Percentiles rank a stretch among this genome's conserved stretches.
Evolutionary conservation across 306 rosid genomes (phyloP).

Genomic region (Alnus glutinosa): DNA sequence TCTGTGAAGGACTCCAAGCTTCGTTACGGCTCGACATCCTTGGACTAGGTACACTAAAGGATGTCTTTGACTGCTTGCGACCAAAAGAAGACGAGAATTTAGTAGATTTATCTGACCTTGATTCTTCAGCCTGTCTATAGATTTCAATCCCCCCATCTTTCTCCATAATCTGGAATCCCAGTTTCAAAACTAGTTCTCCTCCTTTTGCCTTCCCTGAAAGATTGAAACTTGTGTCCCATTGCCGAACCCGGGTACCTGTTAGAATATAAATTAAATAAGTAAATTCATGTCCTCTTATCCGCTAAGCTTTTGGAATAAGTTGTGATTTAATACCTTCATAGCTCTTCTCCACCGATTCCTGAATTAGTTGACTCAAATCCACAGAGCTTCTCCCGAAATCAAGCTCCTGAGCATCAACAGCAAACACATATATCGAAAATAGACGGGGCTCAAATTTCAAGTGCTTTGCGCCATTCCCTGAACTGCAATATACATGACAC

Average conservation of each 20-base stretch:
- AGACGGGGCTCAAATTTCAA: slow-evolving; percentile 82
- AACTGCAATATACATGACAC: slow-evolving; percentile 67
- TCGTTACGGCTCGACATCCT: slow-evolving; percentile 59
- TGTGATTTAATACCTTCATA: slow-evolving; percentile 40
- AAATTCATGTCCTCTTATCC: too few relatives aligned
- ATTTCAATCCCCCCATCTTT: slow-evolving; percentile 86
- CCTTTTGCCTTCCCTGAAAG: slow-evolving; percentile 88
- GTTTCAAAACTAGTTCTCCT: slow-evolving; percentile 81
- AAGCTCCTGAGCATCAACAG: slow-evolving; percentile 88
- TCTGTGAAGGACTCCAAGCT: slow-evolving; percentile 69
- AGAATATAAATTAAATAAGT: too few relatives aligned
- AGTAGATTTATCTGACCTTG: slow-evolving; percentile 44
- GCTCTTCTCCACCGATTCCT: slow-evolving; percentile 70
- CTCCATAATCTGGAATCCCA: slow-evolving; percentile 96
- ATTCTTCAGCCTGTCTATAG: slow-evolving; percentile 49
- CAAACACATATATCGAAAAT: slow-evolving; percentile 70
- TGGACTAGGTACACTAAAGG: slow-evolving; percentile 93
- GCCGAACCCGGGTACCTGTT: slow-evolving; percentile 48
- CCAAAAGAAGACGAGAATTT: slow-evolving; percentile 49
- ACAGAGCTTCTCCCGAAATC: slow-evolving; percentile 72
- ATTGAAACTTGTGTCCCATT: slow-evolving; percentile 75
- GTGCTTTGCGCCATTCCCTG: slow-evolving; percentile 41
- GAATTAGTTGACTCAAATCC: slow-evolving; percentile 72
- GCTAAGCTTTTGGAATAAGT: too few relatives aligned
- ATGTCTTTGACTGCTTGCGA: slow-evolving; percentile 79